phyloP scores from a whole-genome alignment of 2,329 filamentous ascomycete genomes.

The Monosporascus sp. region DNA sequence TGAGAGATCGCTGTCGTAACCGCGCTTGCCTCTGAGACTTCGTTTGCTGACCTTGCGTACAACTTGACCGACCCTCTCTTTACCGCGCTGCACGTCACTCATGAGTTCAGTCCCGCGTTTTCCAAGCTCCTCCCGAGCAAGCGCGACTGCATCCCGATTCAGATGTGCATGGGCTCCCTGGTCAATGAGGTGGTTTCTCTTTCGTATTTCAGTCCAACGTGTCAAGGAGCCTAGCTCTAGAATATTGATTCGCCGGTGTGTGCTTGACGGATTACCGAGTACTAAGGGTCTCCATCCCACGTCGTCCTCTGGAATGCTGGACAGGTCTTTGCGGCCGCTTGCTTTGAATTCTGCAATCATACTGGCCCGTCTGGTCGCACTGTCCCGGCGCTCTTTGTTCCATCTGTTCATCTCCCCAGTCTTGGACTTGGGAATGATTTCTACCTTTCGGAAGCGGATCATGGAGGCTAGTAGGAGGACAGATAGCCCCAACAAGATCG shows the following conservation, averaged over 20 bases:
- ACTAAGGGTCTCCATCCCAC: constrained; percentile 65
- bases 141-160: constrained; percentile 29
- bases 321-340: constrained; percentile 19
- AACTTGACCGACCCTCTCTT: constrained; percentile 24
- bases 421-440: constrained; percentile 63
- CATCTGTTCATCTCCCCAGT: constrained; percentile 50
- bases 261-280: constrained; percentile 66
- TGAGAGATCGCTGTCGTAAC: constrained; percentile 23
- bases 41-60: constrained; percentile 31
- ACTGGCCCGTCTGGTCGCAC: constrained; percentile 40
- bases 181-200: constrained; percentile 54
- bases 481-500: constrained; percentile 61
- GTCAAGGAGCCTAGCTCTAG: constrained; percentile 65
- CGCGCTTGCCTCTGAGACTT: constrained; percentile 24
- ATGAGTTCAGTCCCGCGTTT: constrained; percentile 21
- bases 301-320: constrained; percentile 43
- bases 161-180: constrained; percentile 29
- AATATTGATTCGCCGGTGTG: constrained; percentile 64
- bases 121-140: constrained; percentile 26
- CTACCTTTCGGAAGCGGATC: constrained; percentile 59
- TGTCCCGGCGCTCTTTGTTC: constrained; percentile 44
- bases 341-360: constrained; percentile 29
- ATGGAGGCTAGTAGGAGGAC: constrained; percentile 58
- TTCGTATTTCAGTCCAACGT: constrained; percentile 68
- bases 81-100: constrained; percentile 23